phyloP scores from a whole-genome alignment of 2,329 filamentous ascomycete species.

The Juglanconis oblonga region DNA sequence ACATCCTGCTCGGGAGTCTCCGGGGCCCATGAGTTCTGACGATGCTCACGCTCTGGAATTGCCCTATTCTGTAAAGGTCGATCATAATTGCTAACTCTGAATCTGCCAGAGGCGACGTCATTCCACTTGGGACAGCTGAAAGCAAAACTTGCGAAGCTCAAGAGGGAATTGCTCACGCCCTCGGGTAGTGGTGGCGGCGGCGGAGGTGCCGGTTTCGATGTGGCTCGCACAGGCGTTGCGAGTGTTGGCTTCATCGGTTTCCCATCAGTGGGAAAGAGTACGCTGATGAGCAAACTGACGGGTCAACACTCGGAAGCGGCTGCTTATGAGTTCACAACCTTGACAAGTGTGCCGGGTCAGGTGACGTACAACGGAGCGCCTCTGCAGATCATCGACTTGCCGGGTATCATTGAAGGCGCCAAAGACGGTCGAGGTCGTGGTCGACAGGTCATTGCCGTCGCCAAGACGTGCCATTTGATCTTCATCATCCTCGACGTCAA shows the following conservation, averaged over 20 bases:
- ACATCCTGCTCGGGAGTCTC: not conserved
- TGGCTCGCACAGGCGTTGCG: constrained; percentile 94
- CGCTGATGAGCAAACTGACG: constrained; percentile 89
- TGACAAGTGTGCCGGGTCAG: constrained; percentile 96
- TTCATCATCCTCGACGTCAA: constrained; percentile 99
- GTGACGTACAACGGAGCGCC: constrained; percentile 94
- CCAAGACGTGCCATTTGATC: constrained; percentile 97
- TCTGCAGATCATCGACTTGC: constrained; percentile 96
- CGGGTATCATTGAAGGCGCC: constrained; percentile 97
- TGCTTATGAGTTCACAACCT: constrained; percentile 97
- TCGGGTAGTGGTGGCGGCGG: constrained; percentile 76
- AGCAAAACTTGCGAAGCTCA: constrained; percentile 96
- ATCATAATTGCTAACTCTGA: not conserved
- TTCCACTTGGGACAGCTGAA: constrained; percentile 95
- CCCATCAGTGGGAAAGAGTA: constrained; percentile 97
- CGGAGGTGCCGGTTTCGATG: constrained; percentile 88
- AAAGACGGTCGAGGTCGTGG: constrained; percentile 98
- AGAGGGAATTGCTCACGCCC: constrained; percentile 90
- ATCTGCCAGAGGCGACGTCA: constrained; percentile 60
- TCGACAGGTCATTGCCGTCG: constrained; percentile 96
- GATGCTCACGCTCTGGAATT: not conserved
- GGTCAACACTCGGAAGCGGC: constrained; percentile 97
- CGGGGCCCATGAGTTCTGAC: not conserved
- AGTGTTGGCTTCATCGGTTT: constrained; percentile 98
- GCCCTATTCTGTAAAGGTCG: not conserved